These are phyloP conservation scores for Ambrosia artemisiifolia DNA, from an alignment of 129 eudicot genomes.

Conservation along the genomic window DNA sequence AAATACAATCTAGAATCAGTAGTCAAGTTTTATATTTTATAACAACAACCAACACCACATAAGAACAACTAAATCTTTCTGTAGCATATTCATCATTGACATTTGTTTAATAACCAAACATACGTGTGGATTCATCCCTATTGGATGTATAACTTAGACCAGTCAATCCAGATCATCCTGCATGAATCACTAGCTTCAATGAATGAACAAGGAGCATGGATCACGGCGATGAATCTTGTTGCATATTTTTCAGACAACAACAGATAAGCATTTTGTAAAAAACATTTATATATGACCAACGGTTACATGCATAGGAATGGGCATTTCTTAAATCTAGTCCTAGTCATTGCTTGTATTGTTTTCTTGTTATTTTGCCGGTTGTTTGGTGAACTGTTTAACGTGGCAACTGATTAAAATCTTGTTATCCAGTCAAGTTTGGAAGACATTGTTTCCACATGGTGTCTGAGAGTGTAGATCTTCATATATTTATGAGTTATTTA, in stretches of 20 bases:
- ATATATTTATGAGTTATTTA: slow-evolving; percentile 2
- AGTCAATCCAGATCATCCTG: neutral
- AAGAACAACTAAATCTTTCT: slow-evolving; percentile 25
- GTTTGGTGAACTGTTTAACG: slow-evolving; percentile 28
- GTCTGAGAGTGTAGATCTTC: slow-evolving; percentile 22
- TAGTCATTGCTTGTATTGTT: slow-evolving; percentile 22
- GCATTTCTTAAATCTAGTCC: slow-evolving; percentile 25
- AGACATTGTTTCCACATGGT: slow-evolving; percentile 19
- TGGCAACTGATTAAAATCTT: slow-evolving; percentile 23
- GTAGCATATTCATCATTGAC: slow-evolving; percentile 33
- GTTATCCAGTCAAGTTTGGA: slow-evolving; percentile 19
- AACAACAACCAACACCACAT: slow-evolving; percentile 31
- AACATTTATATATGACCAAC: slow-evolving; percentile 22
- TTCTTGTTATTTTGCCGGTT: slow-evolving; percentile 36
- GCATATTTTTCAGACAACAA: slow-evolving; percentile 21
- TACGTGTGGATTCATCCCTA: slow-evolving; percentile 16
- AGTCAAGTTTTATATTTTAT: slow-evolving; percentile 2
- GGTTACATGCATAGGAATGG: slow-evolving; percentile 22
- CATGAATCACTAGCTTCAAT: slow-evolving; percentile 14
- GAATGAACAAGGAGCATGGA: neutral
- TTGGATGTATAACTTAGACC: too few species aligned
- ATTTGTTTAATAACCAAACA: slow-evolving; percentile 15
- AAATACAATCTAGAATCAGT: slow-evolving; percentile 2
- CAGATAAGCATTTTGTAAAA: slow-evolving; percentile 22
- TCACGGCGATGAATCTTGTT: slow-evolving; percentile 21